Evolutionary conservation across 2,329 filamentous ascomycete genomes (phyloP).

Genomic region (Pyricularia pennisetigena): DNA sequence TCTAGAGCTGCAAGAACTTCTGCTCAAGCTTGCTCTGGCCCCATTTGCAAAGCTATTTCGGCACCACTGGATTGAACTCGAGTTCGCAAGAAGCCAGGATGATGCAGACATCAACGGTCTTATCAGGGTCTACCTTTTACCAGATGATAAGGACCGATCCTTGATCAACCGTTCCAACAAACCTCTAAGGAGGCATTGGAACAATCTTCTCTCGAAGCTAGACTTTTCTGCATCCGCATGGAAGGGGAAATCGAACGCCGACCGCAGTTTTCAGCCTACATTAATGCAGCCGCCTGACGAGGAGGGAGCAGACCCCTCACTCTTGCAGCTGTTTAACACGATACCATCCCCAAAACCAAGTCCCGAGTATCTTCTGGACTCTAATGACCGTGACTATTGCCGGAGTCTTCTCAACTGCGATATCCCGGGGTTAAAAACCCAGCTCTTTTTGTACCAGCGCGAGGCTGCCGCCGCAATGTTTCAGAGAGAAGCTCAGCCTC

Average conservation of each 20-base stretch:
- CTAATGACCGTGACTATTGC: slow-evolving; percentile 35
- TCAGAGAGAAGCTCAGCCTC: slow-evolving; percentile 62
- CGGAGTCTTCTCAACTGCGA: slow-evolving; percentile 41
- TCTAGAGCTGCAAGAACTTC: slow-evolving; percentile 6
- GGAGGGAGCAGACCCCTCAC: slow-evolving; percentile 33
- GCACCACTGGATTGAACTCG: slow-evolving; percentile 32
- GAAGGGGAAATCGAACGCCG: slow-evolving; percentile 29
- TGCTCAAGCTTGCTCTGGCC: slow-evolving; percentile 9
- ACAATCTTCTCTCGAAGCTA: slow-evolving; percentile 37
- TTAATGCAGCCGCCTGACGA: neutral
- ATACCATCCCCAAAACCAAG: slow-evolving; percentile 58
- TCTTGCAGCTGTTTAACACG: slow-evolving; percentile 65
- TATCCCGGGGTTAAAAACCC: slow-evolving; percentile 50
- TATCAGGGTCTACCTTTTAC: slow-evolving; percentile 51
- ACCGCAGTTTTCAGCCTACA: slow-evolving; percentile 5
- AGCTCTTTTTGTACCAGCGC: slow-evolving; percentile 69
- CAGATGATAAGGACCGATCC: slow-evolving; percentile 51
- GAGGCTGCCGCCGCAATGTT: slow-evolving; percentile 77
- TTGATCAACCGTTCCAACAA: slow-evolving; percentile 37
- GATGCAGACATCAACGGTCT: slow-evolving; percentile 14
- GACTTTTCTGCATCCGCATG: slow-evolving; percentile 48
- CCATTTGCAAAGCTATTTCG: slow-evolving; percentile 19
- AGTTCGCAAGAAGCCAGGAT: slow-evolving; percentile 20
- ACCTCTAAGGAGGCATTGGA: slow-evolving; percentile 33
- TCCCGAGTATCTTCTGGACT: slow-evolving; percentile 18